phyloP scores from a whole-genome alignment of 495 filamentous ascomycete genomes.

The Annulohypoxylon nitens region DNA sequence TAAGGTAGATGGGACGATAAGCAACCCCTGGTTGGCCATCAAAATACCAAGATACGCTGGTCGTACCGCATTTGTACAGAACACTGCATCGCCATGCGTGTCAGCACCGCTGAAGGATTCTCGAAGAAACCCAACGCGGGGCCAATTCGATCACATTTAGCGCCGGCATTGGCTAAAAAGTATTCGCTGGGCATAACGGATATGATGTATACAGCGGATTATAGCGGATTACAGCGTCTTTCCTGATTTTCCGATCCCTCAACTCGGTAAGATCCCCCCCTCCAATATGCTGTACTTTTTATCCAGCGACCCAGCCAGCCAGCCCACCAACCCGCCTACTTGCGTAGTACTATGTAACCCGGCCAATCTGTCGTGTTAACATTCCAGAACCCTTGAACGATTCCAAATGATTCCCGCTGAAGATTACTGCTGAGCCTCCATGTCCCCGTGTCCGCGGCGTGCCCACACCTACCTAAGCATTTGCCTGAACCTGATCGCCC shows the following conservation, averaged over 20 bases:
- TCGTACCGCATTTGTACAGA: slow-evolving; percentile 1
- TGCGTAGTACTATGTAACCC: neutral
- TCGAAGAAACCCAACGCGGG: neutral
- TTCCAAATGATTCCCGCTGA: neutral
- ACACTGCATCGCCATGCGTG: slow-evolving; percentile 6
- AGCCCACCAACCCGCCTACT: no score
- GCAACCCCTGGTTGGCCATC: slow-evolving; percentile 5
- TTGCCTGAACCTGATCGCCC: neutral
- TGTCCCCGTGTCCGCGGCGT: no score
- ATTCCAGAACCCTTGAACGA: neutral
- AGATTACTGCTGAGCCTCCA: neutral
- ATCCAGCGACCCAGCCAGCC: neutral
- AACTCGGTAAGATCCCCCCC: slow-evolving; percentile 5
- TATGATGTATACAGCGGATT: no score
- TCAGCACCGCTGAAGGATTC: slow-evolving; percentile 15
- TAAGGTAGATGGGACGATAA: slow-evolving; percentile 2
- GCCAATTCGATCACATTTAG: neutral
- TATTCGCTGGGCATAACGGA: neutral
- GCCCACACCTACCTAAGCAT: neutral
- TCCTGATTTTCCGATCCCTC: neutral
- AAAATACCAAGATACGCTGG: neutral
- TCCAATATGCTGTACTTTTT: neutral
- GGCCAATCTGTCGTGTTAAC: neutral
- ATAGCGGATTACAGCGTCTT: neutral
- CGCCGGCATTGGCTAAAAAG: slow-evolving; percentile 5